These are phyloP conservation scores for Pestalotiopsis sp. DNA, from an alignment of 2,329 filamentous ascomycete species.

Conservation along the genomic window DNA sequence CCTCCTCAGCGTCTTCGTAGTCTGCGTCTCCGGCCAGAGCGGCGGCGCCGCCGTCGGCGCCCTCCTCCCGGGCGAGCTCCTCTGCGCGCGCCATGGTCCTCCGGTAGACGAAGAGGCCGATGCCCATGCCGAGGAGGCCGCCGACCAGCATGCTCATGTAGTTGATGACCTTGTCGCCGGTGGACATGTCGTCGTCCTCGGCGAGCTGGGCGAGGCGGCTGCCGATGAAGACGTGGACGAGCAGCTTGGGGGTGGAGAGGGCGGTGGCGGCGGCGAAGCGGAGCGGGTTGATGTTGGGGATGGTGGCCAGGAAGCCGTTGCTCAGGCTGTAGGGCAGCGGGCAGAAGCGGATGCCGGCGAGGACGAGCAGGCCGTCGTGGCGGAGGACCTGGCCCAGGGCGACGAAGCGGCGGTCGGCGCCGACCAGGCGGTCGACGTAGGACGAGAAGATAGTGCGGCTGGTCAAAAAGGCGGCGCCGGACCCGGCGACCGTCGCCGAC, in stretches of 20 bases:
- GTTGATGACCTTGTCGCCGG: constrained; percentile 76
- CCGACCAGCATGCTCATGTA: constrained; percentile 79
- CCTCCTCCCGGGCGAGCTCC: constrained; percentile 53
- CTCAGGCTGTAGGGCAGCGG: constrained; percentile 90
- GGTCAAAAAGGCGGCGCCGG: constrained; percentile 75
- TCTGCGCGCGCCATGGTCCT: constrained; percentile 64
- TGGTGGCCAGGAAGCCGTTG: constrained; percentile 92
- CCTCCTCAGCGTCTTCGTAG: constrained; percentile 49
- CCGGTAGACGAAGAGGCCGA: constrained; percentile 84
- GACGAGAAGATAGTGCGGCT: constrained; percentile 75
- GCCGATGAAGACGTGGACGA: constrained; percentile 92
- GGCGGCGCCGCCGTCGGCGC: constrained; percentile 33
- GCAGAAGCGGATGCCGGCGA: constrained; percentile 90
- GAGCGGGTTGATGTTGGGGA: constrained; percentile 78
- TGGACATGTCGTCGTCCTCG: constrained; percentile 84
- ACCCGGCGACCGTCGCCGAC: constrained; percentile 75
- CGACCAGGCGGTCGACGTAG: constrained; percentile 80
- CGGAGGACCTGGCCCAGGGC: constrained; percentile 86
- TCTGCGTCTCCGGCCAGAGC: constrained; percentile 23
- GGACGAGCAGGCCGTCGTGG: constrained; percentile 82
- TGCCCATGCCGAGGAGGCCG: constrained; percentile 67
- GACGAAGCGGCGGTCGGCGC: constrained; percentile 81
- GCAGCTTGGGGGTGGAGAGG: constrained; percentile 78
- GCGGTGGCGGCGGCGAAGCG: constrained; percentile 82
- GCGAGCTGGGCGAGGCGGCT: constrained; percentile 78